These are phyloP conservation scores for Wallemia ichthyophaga DNA, from an alignment of 1,284 basidiomycete species.

Conservation along the genomic window DNA sequence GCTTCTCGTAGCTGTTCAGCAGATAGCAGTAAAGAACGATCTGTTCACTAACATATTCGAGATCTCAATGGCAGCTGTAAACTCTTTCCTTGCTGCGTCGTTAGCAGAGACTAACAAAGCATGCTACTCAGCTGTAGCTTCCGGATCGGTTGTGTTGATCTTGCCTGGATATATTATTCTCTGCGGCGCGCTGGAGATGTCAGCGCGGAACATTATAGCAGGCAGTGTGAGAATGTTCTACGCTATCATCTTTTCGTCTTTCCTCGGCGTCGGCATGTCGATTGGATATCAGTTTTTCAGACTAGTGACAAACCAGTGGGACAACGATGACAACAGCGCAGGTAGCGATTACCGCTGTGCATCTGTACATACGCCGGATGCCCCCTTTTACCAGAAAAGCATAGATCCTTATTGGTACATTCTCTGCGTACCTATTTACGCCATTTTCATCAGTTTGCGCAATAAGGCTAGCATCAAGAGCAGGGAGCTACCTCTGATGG, in stretches of 20 bases:
- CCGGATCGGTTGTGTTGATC: conserved; percentile 57
- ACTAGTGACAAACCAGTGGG: neutral
- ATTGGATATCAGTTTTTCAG: neutral
- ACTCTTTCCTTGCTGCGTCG: conserved; percentile 45
- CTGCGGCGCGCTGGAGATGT: conserved; percentile 46
- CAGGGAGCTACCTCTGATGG: neutral
- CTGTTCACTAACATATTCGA: conserved; percentile 65
- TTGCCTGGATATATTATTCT: conserved; percentile 58
- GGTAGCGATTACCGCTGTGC: conserved; percentile 33
- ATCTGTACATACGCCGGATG: conserved; percentile 20
- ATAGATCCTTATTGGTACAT: neutral
- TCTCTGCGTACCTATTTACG: neutral
- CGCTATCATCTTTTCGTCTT: conserved; percentile 35
- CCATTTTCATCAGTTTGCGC: neutral
- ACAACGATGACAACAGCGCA: conserved; percentile 21
- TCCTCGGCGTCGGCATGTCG: conserved; percentile 8
- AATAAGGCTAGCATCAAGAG: neutral
- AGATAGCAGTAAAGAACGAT: conserved; percentile 42
- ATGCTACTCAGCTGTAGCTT: conserved; percentile 62
- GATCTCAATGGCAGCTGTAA: conserved; percentile 47
- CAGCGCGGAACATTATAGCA: conserved; percentile 12
- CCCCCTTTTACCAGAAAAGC: conserved; percentile 24
- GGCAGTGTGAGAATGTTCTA: conserved; percentile 22
- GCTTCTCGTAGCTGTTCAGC: conserved; percentile 45
- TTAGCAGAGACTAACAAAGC: conserved; percentile 37